phyloP scores from a whole-genome alignment of 1,284 basidiomycete genomes.

The Butyriboletus appendiculatus region DNA sequence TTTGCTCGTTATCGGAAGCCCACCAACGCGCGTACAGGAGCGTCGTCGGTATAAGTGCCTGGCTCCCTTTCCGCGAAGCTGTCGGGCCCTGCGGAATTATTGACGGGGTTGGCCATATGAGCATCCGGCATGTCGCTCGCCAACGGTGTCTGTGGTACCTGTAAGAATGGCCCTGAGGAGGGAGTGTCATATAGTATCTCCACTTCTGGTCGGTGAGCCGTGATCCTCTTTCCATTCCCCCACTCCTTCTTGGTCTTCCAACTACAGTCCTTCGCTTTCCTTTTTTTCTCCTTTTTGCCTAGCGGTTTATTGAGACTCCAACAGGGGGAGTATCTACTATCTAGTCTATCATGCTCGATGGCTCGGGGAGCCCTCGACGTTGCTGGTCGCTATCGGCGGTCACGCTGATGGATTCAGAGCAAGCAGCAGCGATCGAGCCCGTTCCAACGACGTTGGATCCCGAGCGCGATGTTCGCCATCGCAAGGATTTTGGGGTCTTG shows the following conservation, averaged over 20 bases:
- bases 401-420: constrained; percentile 13
- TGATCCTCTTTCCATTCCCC: neutral
- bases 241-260: constrained; percentile 6
- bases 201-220: neutral
- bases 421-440: neutral
- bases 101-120: too few species aligned
- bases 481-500: constrained; percentile 59
- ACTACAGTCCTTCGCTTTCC: constrained; percentile 19
- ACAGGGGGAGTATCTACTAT: neutral
- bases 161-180: constrained; percentile 18
- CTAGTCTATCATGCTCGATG: constrained; percentile 16
- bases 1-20: neutral
- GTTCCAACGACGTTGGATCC: neutral
- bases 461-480: neutral
- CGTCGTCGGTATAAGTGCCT: too few species aligned
- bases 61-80: neutral
- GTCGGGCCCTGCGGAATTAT: neutral
- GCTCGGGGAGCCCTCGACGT: neutral
- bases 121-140: neutral
- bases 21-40: neutral
- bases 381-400: constrained; percentile 19
- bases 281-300: neutral
- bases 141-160: constrained; percentile 7
- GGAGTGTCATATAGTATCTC: constrained; percentile 6
- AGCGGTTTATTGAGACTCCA: neutral